These are phyloP conservation scores for Phytophthora constricta DNA, from an alignment of 352 stramenopile species.

Conservation along the genomic window DNA sequence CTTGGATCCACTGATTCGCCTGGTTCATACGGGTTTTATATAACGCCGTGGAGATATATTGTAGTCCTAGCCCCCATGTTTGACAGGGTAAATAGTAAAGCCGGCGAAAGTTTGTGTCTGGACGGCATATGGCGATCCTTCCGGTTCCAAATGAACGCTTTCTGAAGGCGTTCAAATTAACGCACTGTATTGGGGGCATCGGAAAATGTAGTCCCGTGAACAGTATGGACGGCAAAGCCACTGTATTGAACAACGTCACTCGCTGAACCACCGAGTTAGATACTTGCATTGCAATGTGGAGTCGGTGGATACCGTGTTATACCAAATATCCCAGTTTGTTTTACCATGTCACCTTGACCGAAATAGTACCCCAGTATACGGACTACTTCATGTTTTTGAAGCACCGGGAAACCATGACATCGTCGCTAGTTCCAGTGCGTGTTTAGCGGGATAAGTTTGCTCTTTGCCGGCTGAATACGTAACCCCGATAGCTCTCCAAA, in stretches of 20 bases:
- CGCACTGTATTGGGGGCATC: not conserved
- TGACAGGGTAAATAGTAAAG: not conserved
- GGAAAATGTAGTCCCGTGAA: not conserved
- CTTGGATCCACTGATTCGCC: not conserved
- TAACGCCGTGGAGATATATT: not conserved
- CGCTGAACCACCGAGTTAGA: not conserved
- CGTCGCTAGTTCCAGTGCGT: not conserved
- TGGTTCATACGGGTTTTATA: not conserved
- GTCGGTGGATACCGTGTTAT: not conserved
- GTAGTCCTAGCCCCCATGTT: not conserved
- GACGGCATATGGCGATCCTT: not conserved
- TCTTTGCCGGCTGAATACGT: not conserved
- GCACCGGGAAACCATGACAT: not conserved
- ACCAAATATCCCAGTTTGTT: not conserved
- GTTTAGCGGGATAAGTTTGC: no score
- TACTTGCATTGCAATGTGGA: not conserved
- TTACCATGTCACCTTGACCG: not conserved
- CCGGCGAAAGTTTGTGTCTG: not conserved
- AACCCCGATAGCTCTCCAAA: conserved; percentile 6
- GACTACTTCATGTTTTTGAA: no score
- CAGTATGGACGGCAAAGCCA: not conserved
- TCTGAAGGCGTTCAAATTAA: not conserved
- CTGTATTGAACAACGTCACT: not conserved
- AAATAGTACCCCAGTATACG: not conserved
- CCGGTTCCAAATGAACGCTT: not conserved